Conservation (phyloP, 768 basidiomycete genomes). For the Termitomyces sp. region DNA sequence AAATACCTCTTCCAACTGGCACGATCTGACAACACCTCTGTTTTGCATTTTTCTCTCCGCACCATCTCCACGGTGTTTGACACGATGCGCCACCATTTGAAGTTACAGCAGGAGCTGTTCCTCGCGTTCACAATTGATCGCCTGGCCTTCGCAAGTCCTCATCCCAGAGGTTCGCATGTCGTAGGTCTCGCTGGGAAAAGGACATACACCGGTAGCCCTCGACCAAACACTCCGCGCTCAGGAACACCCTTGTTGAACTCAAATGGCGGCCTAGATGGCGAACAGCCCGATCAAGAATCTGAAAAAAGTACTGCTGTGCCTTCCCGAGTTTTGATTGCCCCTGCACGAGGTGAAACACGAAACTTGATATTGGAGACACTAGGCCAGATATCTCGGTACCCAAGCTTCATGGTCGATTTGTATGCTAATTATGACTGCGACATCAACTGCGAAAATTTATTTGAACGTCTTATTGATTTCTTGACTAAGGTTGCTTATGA, state of each 20-base stretch:
- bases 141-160: constrained; percentile 55
- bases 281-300: constrained; percentile 35
- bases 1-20: constrained; percentile 97
- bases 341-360: constrained; percentile 83
- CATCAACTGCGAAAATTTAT: constrained; percentile 93
- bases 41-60: constrained; percentile 79
- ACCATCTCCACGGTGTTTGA: constrained; percentile 87
- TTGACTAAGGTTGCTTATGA: constrained; percentile 81
- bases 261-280: constrained; percentile 28
- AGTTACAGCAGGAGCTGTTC: constrained; percentile 94
- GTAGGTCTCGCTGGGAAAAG: constrained; percentile 26
- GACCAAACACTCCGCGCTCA: constrained; percentile 46
- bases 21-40: constrained; percentile 78
- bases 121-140: constrained; percentile 92
- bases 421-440: constrained; percentile 98
- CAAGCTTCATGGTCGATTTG: constrained; percentile 93
- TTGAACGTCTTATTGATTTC: constrained; percentile 86
- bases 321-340: constrained; percentile 59
- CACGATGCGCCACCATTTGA: constrained; percentile 81
- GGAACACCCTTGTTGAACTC: constrained; percentile 49
- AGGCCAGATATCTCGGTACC: constrained; percentile 72
- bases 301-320: constrained; percentile 44
- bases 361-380: constrained; percentile 90
- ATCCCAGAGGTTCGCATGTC: constrained; percentile 22
- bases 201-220: constrained; percentile 17